Evolutionary conservation across 2,329 filamentous ascomycete genomes (phyloP), one percentile per base, ranked within the genome.

Genomic region (Aspergillus melleus): DNA sequence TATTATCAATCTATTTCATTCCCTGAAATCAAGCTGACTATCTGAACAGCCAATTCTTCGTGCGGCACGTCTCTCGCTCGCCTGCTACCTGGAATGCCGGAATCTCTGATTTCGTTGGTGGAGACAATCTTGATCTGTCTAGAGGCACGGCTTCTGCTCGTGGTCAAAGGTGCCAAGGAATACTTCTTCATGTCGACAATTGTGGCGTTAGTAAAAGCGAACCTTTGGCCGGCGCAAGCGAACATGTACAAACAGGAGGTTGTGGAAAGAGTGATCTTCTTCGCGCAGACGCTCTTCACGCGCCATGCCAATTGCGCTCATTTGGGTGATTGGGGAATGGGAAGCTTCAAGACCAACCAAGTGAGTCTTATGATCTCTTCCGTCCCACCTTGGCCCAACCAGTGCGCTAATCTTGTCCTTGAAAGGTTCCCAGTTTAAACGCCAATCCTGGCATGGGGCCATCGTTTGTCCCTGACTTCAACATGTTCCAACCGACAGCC

Each of bases 161-260:
- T 77, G 3, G 66, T 74, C 57, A 77, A 77, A 55, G 74, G 74
- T 2, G 74, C 74, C 2, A 77, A 76, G 49, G 73, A 76, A 44
- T 77, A 76, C 60, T 76, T 75, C 57, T 76, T 76, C 60, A 66
- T 76, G 56, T 76, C 72, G 1, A 76, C 74, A 1, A 70, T 76
- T 29, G 59, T 72, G 8, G 70, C 73, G 6, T 53, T 76, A 4
- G 74, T 73, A 32, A 76, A 76, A 55, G 59, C 70, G 22, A 72
- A 68, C 52, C 55, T 76, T 10, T 75, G 72, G 72, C 73, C 74
- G 0, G 57, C 60, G 0, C 74, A 76, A 54, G 70, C 70, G 16
- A 64, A 63, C 4, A 60, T 72, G 20, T 73, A 71, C 52, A 77
- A 75, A 52, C 72, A 75, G 52, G 68, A 74, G 32, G 73, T 72